phyloP scores from a whole-genome alignment of 257 asterid species.

The Solanum corneliomulleri region DNA sequence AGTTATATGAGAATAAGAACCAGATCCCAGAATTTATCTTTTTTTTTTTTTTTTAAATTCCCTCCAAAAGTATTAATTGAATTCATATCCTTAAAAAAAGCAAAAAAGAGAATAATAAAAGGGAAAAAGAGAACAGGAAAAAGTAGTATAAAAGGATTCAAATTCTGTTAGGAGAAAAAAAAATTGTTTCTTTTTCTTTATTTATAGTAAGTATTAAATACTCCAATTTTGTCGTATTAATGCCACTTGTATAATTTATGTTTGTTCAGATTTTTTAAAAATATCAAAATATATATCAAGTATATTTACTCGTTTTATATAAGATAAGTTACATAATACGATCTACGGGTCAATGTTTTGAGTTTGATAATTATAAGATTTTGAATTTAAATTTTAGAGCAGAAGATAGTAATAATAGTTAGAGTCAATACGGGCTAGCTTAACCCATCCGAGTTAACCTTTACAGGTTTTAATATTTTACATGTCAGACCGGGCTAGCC shows the following conservation, averaged over 20 bases:
- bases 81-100: background rate
- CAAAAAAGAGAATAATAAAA: background rate
- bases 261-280: background rate
- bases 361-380: too few species aligned
- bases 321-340: too few species aligned
- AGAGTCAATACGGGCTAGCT: too few species aligned
- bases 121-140: background rate
- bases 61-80: background rate
- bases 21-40: background rate
- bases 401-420: too few species aligned
- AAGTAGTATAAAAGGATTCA: background rate
- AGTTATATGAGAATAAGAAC: background rate
- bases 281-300: background rate
- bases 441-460: too few species aligned
- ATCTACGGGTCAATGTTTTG: too few species aligned
- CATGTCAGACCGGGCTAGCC: fast-evolving
- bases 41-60: background rate
- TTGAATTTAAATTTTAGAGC: too few species aligned
- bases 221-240: background rate
- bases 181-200: background rate
- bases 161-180: background rate
- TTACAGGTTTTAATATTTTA: too few species aligned
- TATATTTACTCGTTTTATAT: too few species aligned
- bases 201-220: background rate
- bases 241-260: background rate